Conservation (phyloP, 2,329 filamentous ascomycete species). For the Penicillium sclerotiorum region DNA sequence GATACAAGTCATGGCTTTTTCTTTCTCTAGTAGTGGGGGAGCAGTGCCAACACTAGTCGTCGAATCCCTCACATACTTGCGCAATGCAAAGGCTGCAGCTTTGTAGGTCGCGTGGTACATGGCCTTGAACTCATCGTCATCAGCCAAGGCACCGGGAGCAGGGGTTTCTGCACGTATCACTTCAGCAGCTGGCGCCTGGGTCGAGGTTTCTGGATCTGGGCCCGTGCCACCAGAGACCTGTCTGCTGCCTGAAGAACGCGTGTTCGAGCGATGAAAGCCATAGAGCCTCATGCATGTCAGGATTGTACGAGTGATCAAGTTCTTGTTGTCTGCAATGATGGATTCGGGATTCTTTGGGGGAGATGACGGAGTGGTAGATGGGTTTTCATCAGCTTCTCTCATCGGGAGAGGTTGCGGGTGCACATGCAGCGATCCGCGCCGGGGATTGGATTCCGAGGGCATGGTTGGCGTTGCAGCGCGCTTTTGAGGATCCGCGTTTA, state of each 20-base stretch:
- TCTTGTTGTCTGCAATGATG: conserved; percentile 43
- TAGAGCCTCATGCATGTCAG: conserved; percentile 49
- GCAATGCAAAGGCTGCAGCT: conserved; percentile 46
- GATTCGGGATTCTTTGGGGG: conserved; percentile 31
- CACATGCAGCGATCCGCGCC: conserved; percentile 10
- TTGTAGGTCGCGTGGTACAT: conserved; percentile 50
- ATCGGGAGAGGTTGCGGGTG: conserved; percentile 18
- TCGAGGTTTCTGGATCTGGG: conserved; percentile 13
- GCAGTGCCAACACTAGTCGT: conserved; percentile 5
- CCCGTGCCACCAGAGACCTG: conserved; percentile 5
- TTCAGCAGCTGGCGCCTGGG: conserved; percentile 14
- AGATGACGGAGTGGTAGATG: conserved; percentile 17
- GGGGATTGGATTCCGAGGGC: conserved; percentile 24
- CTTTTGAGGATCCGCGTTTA: conserved; percentile 24
- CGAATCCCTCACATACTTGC: conserved; percentile 39
- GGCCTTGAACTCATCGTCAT: conserved; percentile 46
- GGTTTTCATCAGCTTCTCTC: conserved; percentile 20
- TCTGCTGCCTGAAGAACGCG: conserved; percentile 25
- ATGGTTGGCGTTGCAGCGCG: conserved; percentile 29
- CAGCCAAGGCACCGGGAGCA: conserved; percentile 19
- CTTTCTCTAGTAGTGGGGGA: conserved; percentile 36
- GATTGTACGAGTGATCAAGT: conserved; percentile 45
- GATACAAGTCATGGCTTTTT: conserved; percentile 44
- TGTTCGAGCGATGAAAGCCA: conserved; percentile 41
- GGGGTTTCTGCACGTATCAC: conserved; percentile 22